Base-by-base conservation (phyloP, 371 early-diverging fungal genomes). In the Vairimorpha necatrix region DNA sequence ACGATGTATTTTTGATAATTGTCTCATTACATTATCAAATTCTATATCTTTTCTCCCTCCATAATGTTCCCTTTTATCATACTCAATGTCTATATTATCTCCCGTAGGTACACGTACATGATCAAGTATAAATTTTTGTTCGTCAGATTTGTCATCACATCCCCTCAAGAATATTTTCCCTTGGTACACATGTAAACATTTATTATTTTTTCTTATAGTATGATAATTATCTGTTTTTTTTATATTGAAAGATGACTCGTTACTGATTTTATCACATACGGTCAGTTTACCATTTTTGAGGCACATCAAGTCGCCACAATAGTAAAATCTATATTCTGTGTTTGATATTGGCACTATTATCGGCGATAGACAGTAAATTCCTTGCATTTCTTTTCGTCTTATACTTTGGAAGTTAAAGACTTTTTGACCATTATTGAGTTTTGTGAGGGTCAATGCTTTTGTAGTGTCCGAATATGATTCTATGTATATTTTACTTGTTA, bases 231-330 rank as follows among this genome's bases (percentile, higher is more conserved):
- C 22, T 2, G 9, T 14, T 4, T 32, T 38, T 20, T 38, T 33
- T 39, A 63, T 9, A 3, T 32, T 13, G 22, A 63, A 63, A 22
- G 7, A 26, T 3, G 63, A 2, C 18, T 38, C 24, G 4, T 39
- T 20, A 22, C n/a, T 20, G 2, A 42, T 34, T 36, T 22, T 63
- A 18, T 63, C 63, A 22, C 63, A 63, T 16, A 63, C 34, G 4
- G 63, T 20, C 7, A 63, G 22, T 4, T 2, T 22, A 3, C 14
- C n/a, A 38, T 63, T 20, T 6, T 26, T 38, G 18, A 34, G 24
- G 22, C 63, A 63, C 63, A 63, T 63, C 22, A 63, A 30, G n/a
- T 63, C 38, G 2, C 63, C 63, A 63, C 63, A 63, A 30, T 38
- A 63, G 22, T 63, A 63, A 16, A 63, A n/a, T 63, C 63, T 63